Percentiles rank a stretch among this genome's conserved stretches.
Evolutionary conservation across 1,284 basidiomycete species (phyloP).

Genomic region (Ganoderma leucocontextum): DNA sequence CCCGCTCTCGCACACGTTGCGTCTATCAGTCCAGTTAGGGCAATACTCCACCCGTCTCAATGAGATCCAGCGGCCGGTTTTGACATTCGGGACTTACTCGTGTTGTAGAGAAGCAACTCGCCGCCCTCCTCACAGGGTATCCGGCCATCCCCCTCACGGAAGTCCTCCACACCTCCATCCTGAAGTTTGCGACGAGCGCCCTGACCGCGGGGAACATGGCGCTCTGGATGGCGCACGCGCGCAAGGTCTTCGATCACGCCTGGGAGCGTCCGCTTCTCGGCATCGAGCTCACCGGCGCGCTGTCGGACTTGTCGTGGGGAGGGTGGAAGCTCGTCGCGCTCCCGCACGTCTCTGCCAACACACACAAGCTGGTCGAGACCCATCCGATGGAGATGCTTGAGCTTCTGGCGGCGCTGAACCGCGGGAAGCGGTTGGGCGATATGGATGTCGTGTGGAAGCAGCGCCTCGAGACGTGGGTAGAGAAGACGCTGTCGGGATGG

Average conservation of each 20-base stretch:
- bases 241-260: conserved; percentile 61
- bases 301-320: conserved; percentile 72
- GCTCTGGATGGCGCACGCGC: conserved; percentile 67
- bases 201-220: conserved; percentile 70
- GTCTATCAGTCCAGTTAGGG: no score
- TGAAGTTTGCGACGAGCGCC: conserved; percentile 59
- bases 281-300: conserved; percentile 60
- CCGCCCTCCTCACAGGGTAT: conserved; percentile 54
- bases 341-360: conserved; percentile 61
- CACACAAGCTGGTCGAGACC: conserved; percentile 52
- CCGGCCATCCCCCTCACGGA: conserved; percentile 48
- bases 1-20: no score
- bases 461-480: conserved; percentile 56
- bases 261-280: conserved; percentile 55
- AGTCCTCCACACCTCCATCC: conserved; percentile 50
- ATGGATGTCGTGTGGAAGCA: conserved; percentile 66
- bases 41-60: no score
- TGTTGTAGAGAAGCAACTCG: conserved; percentile 57
- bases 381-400: conserved; percentile 53
- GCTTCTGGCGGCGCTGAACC: conserved; percentile 59
- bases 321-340: conserved; percentile 76
- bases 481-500: conserved; percentile 45
- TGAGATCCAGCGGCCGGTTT: no score
- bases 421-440: conserved; percentile 57
- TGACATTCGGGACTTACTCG: neutral